These are phyloP conservation scores for Eucalyptus pauciflora DNA, from an alignment of 345 rosid species.

Conservation along the genomic window DNA sequence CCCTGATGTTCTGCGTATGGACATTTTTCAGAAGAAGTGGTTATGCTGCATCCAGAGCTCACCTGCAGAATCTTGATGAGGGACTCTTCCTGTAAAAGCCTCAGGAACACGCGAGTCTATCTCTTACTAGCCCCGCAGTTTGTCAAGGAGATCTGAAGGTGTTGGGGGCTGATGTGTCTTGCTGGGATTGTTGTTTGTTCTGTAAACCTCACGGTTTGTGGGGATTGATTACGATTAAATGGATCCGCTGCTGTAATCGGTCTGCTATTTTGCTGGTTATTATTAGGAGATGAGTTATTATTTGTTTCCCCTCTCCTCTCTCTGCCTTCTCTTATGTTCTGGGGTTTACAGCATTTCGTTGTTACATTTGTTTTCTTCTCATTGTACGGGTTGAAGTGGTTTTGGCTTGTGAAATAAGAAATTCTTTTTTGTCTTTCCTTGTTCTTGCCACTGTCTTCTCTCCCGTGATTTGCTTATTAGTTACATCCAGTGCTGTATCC, in stretches of 20 bases:
- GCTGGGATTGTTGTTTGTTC: constrained; percentile 7
- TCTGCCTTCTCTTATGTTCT: constrained; percentile 1
- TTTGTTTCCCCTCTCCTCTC: not conserved
- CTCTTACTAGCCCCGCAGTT: constrained; percentile 24
- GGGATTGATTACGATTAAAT: constrained; percentile 4
- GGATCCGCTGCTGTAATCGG: constrained; percentile 14
- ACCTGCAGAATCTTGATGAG: constrained; percentile 51
- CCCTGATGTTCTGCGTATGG: not conserved
- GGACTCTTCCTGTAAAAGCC: constrained; percentile 7
- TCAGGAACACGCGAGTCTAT: constrained; percentile 13
- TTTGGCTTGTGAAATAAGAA: constrained; percentile 2
- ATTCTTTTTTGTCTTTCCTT: not conserved
- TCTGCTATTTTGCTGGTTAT: constrained; percentile 16
- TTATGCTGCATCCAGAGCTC: constrained; percentile 79
- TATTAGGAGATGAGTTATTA: not conserved
- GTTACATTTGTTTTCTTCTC: constrained; percentile 11
- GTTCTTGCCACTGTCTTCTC: not conserved
- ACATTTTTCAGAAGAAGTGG: constrained; percentile 74
- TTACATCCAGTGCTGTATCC: not conserved
- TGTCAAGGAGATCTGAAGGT: not conserved
- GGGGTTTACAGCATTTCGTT: constrained; percentile 18
- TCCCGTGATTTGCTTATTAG: not conserved
- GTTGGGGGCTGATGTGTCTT: not conserved
- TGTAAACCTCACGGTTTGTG: constrained; percentile 28
- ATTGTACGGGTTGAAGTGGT: constrained; percentile 11